Conservation (phyloP, 441 rosid species). For the Populus trichocarpa region DNA sequence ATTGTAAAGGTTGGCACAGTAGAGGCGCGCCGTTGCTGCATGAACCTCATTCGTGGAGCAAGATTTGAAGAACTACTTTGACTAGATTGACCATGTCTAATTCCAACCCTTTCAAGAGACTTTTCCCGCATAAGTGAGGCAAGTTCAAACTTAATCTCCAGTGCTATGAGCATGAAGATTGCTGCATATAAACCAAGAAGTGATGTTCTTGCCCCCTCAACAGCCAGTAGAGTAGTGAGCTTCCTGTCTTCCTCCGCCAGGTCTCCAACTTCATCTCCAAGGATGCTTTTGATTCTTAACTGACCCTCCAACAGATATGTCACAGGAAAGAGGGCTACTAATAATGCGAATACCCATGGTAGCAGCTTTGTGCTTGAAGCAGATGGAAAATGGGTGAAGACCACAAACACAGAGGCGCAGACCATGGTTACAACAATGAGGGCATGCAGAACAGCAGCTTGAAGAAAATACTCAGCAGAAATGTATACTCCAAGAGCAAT, state of each 20-base stretch:
- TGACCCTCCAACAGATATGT: constrained; percentile 95
- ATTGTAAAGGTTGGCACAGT: constrained; percentile 70
- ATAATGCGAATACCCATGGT: constrained; percentile 97
- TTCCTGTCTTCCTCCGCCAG: constrained; percentile 76
- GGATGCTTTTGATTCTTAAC: constrained; percentile 70
- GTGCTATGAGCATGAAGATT: constrained; percentile 91
- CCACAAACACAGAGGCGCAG: constrained; percentile 80
- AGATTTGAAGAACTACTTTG: constrained; percentile 48
- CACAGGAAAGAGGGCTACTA: constrained; percentile 95
- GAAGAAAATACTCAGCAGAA: constrained; percentile 96
- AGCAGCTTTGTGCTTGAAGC: constrained; percentile 94
- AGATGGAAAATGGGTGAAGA: constrained; percentile 97
- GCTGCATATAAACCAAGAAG: constrained; percentile 97
- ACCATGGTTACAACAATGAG: constrained; percentile 84
- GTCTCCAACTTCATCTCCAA: constrained; percentile 50
- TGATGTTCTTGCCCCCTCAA: constrained; percentile 98
- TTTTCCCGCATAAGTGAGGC: constrained; percentile 93
- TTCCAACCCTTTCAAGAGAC: constrained; percentile 63
- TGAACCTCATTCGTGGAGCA: constrained; percentile 81
- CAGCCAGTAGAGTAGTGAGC: constrained; percentile 75
- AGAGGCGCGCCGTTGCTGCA: constrained; percentile 88
- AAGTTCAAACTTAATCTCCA: constrained; percentile 88
- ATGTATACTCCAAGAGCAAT: constrained; percentile 88
- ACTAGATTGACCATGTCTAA: constrained; percentile 52
- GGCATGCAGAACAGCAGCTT: constrained; percentile 83